Percentiles rank a stretch among this genome's conserved stretches.
These are phyloP conservation scores for Alopecurus myosuroides DNA, from an alignment of 176 grass and related monocot genomes.

Conservation along the genomic window DNA sequence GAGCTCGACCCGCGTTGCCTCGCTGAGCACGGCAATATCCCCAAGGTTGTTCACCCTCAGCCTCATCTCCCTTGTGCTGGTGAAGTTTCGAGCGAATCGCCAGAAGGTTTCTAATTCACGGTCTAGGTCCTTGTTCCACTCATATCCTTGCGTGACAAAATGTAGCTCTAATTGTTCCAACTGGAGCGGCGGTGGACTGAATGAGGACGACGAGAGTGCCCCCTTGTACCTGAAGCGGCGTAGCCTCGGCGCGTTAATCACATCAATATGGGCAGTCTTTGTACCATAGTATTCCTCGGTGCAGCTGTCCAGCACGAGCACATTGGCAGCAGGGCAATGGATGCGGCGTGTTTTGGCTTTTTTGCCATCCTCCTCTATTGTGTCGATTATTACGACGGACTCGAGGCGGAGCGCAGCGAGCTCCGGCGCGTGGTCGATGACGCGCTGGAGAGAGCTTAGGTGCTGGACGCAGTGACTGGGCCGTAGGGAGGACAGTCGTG, in stretches of 20 bases:
- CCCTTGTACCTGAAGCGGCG: background rate
- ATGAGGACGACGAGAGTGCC: background rate
- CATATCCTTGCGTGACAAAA: background rate
- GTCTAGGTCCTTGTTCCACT: background rate
- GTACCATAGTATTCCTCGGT: background rate
- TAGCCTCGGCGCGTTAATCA: background rate
- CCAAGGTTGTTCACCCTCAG: background rate
- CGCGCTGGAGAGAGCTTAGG: background rate
- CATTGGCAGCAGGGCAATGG: background rate
- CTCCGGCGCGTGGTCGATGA: background rate
- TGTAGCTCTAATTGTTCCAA: background rate
- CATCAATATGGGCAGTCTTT: background rate
- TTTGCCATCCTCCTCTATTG: background rate
- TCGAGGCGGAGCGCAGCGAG: background rate
- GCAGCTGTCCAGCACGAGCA: background rate
- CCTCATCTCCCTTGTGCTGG: background rate
- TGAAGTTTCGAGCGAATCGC: background rate
- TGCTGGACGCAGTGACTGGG: background rate
- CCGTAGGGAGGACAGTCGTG: background rate
- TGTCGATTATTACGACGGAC: background rate
- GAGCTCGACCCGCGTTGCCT: background rate
- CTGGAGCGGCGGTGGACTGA: background rate
- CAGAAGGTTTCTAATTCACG: background rate
- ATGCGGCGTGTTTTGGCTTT: background rate
- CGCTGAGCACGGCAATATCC: background rate